Evolutionary conservation across 2,329 filamentous ascomycete genomes (phyloP).

Genomic region (Fusarium poae): DNA sequence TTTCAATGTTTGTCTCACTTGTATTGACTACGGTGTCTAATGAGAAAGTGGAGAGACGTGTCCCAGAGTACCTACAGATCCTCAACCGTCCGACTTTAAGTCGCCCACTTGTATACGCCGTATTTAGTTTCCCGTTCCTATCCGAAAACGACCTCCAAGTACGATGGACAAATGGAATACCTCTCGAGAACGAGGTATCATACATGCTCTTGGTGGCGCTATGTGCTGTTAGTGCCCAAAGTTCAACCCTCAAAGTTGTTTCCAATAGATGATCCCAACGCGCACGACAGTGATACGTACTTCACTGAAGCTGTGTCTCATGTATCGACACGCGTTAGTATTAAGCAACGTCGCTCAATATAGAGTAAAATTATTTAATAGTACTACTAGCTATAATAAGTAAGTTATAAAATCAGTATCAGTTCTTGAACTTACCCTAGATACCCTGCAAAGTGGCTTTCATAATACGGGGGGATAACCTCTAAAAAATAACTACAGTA

Average conservation of each 20-base stretch:
- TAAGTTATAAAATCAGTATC: no score
- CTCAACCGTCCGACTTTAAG: background rate
- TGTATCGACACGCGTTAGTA: background rate
- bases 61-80: background rate
- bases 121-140: background rate
- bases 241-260: slow-evolving; percentile 6
- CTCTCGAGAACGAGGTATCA: background rate
- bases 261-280: background rate
- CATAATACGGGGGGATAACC: no score
- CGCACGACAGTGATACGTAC: background rate
- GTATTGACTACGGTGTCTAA: background rate
- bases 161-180: background rate
- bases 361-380: no score
- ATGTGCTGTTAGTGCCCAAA: slow-evolving; percentile 4
- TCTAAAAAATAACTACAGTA: no score
- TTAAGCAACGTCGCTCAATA: no score
- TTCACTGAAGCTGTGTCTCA: background rate
- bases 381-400: no score
- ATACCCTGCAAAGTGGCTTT: no score
- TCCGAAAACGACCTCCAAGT: background rate
- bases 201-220: slow-evolving; percentile 7
- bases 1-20: background rate
- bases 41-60: background rate
- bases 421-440: no score
- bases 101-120: background rate